Conservation (phyloP, 768 basidiomycete species). For the Tulasnella sp. region DNA sequence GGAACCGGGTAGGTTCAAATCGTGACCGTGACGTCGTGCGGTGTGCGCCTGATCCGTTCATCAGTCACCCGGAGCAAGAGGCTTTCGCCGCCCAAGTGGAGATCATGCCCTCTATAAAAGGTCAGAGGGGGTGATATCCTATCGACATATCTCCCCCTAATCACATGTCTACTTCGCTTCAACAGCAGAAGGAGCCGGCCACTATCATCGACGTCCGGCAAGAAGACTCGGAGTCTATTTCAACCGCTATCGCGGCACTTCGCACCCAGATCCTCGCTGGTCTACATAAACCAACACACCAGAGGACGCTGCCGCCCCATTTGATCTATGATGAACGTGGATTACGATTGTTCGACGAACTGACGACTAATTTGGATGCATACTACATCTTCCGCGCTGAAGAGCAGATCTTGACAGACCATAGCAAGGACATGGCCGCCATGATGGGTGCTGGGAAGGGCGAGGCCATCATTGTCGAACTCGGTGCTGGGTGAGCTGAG, state of each 20-base stretch:
- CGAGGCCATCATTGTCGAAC: constrained; percentile 61
- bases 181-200: neutral
- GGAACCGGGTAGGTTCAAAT: too few relatives aligned
- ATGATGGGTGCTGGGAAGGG: constrained; percentile 51
- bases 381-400: constrained; percentile 91
- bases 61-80: too few relatives aligned
- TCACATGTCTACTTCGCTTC: too few relatives aligned
- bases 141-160: too few relatives aligned
- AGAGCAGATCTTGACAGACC: constrained; percentile 65
- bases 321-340: constrained; percentile 83
- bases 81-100: too few relatives aligned
- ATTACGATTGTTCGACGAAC: constrained; percentile 73
- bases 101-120: too few relatives aligned
- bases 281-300: constrained; percentile 41
- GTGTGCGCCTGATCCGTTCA: too few relatives aligned
- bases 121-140: too few relatives aligned
- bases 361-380: constrained; percentile 64
- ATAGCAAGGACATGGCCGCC: constrained; percentile 63
- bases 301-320: constrained; percentile 66
- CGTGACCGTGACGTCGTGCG: too few relatives aligned
- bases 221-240: constrained; percentile 3
- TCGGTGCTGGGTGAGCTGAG: constrained; percentile 72
- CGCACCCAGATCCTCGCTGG: constrained; percentile 40
- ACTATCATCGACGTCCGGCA: constrained; percentile 12
- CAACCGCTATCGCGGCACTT: constrained; percentile 6